Base-by-base conservation (phyloP, 176 grass and related monocot genomes). In the Oryza meridionalis region DNA sequence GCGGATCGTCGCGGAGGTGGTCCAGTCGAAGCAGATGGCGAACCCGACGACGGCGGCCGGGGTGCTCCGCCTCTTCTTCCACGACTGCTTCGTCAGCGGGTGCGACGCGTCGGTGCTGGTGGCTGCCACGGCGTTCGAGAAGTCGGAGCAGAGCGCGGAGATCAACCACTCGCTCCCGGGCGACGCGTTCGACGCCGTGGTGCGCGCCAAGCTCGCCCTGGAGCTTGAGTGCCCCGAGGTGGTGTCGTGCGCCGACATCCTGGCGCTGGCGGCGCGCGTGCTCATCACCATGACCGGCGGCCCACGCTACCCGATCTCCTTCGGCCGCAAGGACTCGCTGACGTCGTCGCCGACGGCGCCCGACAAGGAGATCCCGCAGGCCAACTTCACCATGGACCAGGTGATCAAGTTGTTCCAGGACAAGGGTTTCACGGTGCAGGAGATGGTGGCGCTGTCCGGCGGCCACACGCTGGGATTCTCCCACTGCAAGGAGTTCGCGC, bases 161-260 rank as follows among this genome's bases (percentile, higher is more conserved):
- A 89, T 93, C 81, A 96, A 93, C 84, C 91, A 83, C 25, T 96
- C 94, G 24, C 94, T 96, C 22, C 94, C 94, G 0, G 94, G 94
- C 2, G 94, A 96, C 67, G 94, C 88, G 63, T 96, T 93, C 87
- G 94, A 96, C 79, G 88, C 89, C 45, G 77, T 96, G 69, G 80
- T 83, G 63, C 94, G 94, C 50, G 70, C 88, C 84, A 96, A 96
- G 84, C 72, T 92, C 22, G 85, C 86, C 11, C 91, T 96, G 9
- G 94, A 96, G 91, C 89, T 96, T 10, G 91, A 96, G 89, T 96
- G 94, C 86, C 91, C 94, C 44, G 94, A 91, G 13, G 85, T 93
- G 9, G 96, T 98, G 3, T 98, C 96, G 37, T 98, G 96, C 85
- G 89, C 96, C 40, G 96, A 98, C 85, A 78, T 98, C 85, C 83